These are phyloP conservation scores for Podaxis sp. DNA, from an alignment of 768 basidiomycete species.

Conservation along the genomic window DNA sequence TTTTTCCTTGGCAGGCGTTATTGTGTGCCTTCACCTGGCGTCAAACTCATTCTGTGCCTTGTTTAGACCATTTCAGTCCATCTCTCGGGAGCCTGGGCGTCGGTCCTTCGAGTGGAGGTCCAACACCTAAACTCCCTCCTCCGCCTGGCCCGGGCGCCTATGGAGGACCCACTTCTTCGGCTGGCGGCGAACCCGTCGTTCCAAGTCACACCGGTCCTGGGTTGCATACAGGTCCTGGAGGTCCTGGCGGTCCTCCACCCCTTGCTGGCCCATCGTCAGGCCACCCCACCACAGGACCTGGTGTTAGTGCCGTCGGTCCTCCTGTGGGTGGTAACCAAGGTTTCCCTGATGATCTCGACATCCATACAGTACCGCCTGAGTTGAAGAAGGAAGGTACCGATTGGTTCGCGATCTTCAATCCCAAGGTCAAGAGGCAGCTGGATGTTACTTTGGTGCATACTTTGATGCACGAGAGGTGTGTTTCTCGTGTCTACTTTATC, in stretches of 20 bases:
- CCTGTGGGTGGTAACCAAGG: conserved; percentile 16
- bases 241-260: conserved; percentile 7
- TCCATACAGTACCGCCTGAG: conserved; percentile 45
- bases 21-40: background rate
- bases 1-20: conserved; percentile 7
- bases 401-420: conserved; percentile 87
- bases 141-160: conserved; percentile 14
- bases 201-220: conserved; percentile 10
- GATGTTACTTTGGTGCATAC: conserved; percentile 80
- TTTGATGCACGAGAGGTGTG: conserved; percentile 78
- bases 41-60: background rate
- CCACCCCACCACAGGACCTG: conserved; percentile 7
- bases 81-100: conserved; percentile 13
- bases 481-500: conserved; percentile 17
- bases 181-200: conserved; percentile 1
- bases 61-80: conserved; percentile 21
- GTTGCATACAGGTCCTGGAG: conserved; percentile 10
- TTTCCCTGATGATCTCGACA: conserved; percentile 43
- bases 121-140: conserved; percentile 17
- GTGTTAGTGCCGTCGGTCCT: conserved; percentile 6
- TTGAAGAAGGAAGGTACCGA: conserved; percentile 69
- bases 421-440: conserved; percentile 64
- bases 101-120: conserved; percentile 11
- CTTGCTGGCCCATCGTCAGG: conserved; percentile 12
- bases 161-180: conserved; percentile 9